phyloP scores from a whole-genome alignment of 345 rosid species.

The Salix suchowensis region DNA sequence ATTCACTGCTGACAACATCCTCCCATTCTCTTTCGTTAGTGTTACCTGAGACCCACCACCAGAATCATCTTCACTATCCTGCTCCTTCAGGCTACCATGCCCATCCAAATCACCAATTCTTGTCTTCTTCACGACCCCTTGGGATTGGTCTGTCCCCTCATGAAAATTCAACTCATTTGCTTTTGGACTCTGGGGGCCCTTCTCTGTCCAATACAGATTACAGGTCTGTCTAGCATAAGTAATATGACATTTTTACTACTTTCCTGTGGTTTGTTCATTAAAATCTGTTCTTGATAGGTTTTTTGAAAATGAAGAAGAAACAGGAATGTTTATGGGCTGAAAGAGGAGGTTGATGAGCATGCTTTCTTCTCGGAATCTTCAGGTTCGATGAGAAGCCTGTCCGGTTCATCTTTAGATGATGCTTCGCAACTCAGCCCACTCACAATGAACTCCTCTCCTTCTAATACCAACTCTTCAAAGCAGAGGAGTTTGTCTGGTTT shows the following conservation, averaged over 20 bases:
- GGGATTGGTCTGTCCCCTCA: slow-evolving; percentile 28
- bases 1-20: slow-evolving; percentile 12
- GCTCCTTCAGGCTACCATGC: slow-evolving; percentile 22
- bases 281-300: background rate
- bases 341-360: slow-evolving; percentile 55
- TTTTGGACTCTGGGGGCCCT: slow-evolving; percentile 41
- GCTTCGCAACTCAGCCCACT: slow-evolving; percentile 64
- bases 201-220: slow-evolving; percentile 37
- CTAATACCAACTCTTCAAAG: slow-evolving; percentile 23
- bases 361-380: slow-evolving; percentile 71
- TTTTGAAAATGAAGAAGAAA: slow-evolving; percentile 27
- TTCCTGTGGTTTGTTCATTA: background rate
- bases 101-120: slow-evolving; percentile 24
- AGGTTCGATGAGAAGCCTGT: slow-evolving; percentile 51
- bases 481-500: slow-evolving; percentile 38
- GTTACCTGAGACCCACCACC: slow-evolving; percentile 32
- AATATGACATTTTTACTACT: background rate
- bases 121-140: slow-evolving; percentile 36
- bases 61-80: slow-evolving; percentile 24
- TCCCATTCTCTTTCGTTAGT: slow-evolving; percentile 36
- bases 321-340: slow-evolving; percentile 49
- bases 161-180: slow-evolving; percentile 33
- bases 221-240: slow-evolving; percentile 35
- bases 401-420: slow-evolving; percentile 58
- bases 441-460: slow-evolving; percentile 46